Evolutionary conservation across 1,139 yeast genomes (phyloP), one percentile per base, ranked within the genome.

Genomic region (Diutina siamensis): DNA sequence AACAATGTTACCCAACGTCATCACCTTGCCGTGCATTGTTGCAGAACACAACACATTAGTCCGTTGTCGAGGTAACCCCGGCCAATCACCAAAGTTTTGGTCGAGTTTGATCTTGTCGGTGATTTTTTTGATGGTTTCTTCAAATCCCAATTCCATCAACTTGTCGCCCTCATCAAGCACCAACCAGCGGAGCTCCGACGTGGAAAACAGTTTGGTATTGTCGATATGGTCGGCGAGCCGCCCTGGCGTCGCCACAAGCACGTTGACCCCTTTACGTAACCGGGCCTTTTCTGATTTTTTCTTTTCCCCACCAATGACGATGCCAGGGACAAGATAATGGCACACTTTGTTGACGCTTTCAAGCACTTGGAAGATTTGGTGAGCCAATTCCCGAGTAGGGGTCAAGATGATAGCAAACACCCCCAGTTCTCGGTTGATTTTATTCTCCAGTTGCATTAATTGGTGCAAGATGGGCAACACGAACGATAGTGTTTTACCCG

Each of bases 111-210:
- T 73, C 48, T 72, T 68, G 41, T 70, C 70, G 45, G 94, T 68
- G 51, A 92, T 88, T 50, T 82, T 78, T 21, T 86, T 72, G 49
- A 92, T 80, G 1, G 96, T 85, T 58, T 92, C 97, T 62, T 92
- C 97, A 57, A 92, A 92, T 1, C 98, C 98, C 49, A 92, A 71
- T 56, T 92, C 98, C 75, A 92, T 86, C 55, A 92, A 72, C 53
- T 89, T 76, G 64, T 92, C 98, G 60, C 97, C 98, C 70, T 92
- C 98, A 64, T 92, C 98, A 51, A 92, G 63, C 17, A 92, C 80
- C 28, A 89, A 74, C 76, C 88, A 92, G 55, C 96, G 70, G 44
- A 89, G 71, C 48, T 85, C 79, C 7, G 84, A 70, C 28, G 85
- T 64, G 52, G 87, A 81, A 49, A 88, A 72, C 20, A 82, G 76